Conservation (phyloP, 2,329 filamentous ascomycete genomes). For the Scedosporium aurantiacum region DNA sequence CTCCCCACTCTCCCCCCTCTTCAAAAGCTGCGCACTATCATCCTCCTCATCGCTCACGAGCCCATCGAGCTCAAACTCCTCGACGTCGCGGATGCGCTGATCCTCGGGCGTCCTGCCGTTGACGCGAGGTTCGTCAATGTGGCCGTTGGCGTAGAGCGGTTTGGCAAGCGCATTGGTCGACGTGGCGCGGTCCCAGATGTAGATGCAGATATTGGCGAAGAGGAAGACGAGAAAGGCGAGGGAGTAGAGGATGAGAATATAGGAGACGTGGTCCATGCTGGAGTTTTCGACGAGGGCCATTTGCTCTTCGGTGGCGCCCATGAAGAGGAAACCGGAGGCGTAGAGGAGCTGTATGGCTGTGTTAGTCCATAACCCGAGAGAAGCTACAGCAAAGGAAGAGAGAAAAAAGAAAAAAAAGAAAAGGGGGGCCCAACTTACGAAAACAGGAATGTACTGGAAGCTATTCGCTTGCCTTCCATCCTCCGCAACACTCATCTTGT, state of each 20-base stretch:
- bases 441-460: conserved; percentile 44
- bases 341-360: conserved; percentile 61
- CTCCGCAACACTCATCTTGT: conserved; percentile 53
- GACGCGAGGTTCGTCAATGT: background rate
- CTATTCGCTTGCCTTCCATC: conserved; percentile 58
- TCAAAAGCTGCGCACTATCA: conserved; percentile 32
- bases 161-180: conserved; percentile 17
- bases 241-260: conserved; percentile 84
- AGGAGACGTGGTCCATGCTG: conserved; percentile 78
- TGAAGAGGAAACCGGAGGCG: conserved; percentile 89
- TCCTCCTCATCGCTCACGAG: conserved; percentile 84
- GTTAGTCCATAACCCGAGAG: conserved; percentile 12
- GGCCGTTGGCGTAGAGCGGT: conserved; percentile 12
- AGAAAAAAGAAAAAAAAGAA: conserved; percentile 6
- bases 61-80: conserved; percentile 89
- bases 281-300: conserved; percentile 67
- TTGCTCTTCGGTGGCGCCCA: conserved; percentile 95
- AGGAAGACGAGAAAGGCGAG: conserved; percentile 85
- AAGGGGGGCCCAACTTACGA: conserved; percentile 31
- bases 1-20: conserved; percentile 13
- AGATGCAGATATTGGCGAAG: conserved; percentile 76
- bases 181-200: conserved; percentile 60
- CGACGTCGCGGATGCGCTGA: conserved; percentile 60
- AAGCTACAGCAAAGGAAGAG: background rate
- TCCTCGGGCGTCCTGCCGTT: conserved; percentile 27